These are phyloP conservation scores for Ascodesmis nigricans DNA, from an alignment of 495 filamentous ascomycete genomes.

Conservation along the genomic window DNA sequence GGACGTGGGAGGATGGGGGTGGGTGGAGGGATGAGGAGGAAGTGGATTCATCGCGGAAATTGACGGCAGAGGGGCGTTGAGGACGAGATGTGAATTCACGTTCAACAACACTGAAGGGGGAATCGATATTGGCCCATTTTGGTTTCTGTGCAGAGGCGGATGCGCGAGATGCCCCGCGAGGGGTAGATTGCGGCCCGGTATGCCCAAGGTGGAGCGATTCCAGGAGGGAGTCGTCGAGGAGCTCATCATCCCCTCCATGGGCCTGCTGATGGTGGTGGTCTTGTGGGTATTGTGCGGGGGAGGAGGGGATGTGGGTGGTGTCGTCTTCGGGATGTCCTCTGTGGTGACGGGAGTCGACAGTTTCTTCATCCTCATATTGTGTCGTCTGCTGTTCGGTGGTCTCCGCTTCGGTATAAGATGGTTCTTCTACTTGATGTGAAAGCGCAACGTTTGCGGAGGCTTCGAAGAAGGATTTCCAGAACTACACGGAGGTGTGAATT, in stretches of 20 bases:
- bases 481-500: conserved; percentile 29
- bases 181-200: no score
- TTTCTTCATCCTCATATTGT: no score
- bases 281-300: conserved; percentile 22
- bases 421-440: conserved; percentile 79
- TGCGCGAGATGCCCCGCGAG: no score
- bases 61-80: conserved; percentile 26
- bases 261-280: conserved; percentile 22
- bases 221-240: conserved; percentile 34
- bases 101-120: conserved; percentile 45
- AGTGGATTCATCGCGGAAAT: neutral
- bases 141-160: no score
- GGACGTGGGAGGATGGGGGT: conserved; percentile 23
- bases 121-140: conserved; percentile 38
- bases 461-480: conserved; percentile 99
- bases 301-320: conserved; percentile 25
- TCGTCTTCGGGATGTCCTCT: conserved; percentile 23
- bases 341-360: conserved; percentile 25
- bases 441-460: conserved; percentile 90
- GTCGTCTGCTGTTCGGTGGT: no score
- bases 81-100: conserved; percentile 13
- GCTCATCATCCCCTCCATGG: conserved; percentile 28
- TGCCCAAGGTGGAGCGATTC: conserved; percentile 24
- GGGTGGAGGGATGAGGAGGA: neutral
- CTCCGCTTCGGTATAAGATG: no score